These are phyloP conservation scores for Penicillium griseofulvum DNA, from an alignment of 2,329 filamentous ascomycete species.

Conservation along the genomic window DNA sequence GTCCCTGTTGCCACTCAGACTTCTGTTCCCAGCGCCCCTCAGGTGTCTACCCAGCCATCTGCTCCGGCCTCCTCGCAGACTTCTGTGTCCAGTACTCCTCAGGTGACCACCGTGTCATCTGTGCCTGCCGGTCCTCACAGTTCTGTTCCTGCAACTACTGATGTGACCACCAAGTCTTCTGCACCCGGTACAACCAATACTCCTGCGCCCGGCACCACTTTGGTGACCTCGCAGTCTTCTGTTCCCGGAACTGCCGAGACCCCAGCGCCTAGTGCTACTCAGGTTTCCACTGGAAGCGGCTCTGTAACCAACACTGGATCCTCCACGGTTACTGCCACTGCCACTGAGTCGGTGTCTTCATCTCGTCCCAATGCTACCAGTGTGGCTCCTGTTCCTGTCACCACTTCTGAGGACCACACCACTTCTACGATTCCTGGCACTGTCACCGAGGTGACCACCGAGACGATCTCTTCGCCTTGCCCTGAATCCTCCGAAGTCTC, in stretches of 20 bases:
- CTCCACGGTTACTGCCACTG: not conserved
- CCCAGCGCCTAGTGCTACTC: not conserved
- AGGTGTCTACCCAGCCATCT: not conserved
- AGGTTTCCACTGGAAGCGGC: not conserved
- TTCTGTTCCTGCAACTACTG: not conserved
- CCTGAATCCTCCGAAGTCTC: not conserved
- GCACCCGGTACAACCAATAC: not conserved
- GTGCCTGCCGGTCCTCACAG: not conserved
- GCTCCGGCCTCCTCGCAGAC: not conserved
- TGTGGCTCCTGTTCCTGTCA: not conserved
- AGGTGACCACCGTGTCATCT: not conserved
- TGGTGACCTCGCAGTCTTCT: not conserved
- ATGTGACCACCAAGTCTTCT: not conserved
- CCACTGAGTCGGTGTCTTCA: not conserved
- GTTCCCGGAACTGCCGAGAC: not conserved
- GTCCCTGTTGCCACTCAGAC: not conserved
- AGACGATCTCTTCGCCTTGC: not conserved
- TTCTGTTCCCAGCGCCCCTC: not conserved
- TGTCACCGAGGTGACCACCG: not conserved
- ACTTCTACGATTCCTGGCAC: not conserved
- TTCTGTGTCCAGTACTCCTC: not conserved
- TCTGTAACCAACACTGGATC: not conserved
- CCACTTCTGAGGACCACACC: not conserved
- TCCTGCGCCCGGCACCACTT: not conserved
- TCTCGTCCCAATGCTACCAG: not conserved